phyloP scores from a whole-genome alignment of 257 asterid species.

The Striga asiatica region DNA sequence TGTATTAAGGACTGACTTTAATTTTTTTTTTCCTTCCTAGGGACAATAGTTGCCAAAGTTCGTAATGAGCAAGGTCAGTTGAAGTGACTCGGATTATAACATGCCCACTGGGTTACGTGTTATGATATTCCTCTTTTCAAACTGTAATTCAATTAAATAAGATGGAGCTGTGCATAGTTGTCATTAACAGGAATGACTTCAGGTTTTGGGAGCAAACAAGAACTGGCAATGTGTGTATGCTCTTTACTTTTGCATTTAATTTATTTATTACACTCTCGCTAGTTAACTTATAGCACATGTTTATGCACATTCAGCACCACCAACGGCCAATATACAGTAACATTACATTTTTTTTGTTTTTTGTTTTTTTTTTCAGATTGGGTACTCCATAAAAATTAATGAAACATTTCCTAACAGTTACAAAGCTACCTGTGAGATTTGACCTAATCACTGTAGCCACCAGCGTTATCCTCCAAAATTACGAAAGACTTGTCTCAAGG shows the following conservation, averaged over 20 bases:
- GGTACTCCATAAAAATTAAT: background rate
- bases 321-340: too few relatives aligned
- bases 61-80: too few relatives aligned
- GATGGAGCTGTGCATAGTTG: background rate
- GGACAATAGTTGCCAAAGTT: background rate
- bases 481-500: background rate
- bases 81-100: background rate
- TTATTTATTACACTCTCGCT: too few relatives aligned
- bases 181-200: background rate
- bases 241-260: too few relatives aligned
- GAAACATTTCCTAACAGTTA: background rate
- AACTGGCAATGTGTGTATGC: too few relatives aligned
- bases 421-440: background rate
- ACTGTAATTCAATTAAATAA: background rate
- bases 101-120: background rate
- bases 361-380: background rate
- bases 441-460: background rate
- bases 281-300: too few relatives aligned
- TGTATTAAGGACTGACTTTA: background rate
- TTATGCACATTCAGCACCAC: too few relatives aligned
- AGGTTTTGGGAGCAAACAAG: background rate
- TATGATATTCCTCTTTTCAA: background rate
- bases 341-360: too few relatives aligned
- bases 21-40: background rate
- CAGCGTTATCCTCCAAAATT: background rate